These are phyloP conservation scores for Conringia planisiliqua DNA, from an alignment of 345 rosid genomes.

Conservation along the genomic window DNA sequence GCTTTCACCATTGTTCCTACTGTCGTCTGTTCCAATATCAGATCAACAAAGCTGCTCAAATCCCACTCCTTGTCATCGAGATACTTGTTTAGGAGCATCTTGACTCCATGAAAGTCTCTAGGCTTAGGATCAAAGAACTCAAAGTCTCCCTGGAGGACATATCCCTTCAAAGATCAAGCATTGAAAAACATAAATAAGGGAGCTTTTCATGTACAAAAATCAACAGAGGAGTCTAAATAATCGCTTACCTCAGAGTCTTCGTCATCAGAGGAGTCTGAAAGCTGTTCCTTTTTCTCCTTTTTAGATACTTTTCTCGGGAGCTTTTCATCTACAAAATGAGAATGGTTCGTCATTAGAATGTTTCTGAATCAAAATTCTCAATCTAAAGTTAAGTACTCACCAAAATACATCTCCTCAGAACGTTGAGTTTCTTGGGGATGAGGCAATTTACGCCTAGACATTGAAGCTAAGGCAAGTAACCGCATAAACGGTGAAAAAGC, in stretches of 20 bases:
- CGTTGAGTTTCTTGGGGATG: slow-evolving; percentile 16
- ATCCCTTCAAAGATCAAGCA: slow-evolving; percentile 44
- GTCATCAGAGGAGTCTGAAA: slow-evolving; percentile 54
- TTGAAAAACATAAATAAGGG: not conserved
- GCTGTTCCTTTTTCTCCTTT: slow-evolving; percentile 12
- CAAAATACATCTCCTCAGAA: slow-evolving; percentile 29
- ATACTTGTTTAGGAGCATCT: slow-evolving; percentile 59
- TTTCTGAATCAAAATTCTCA: slow-evolving; percentile 16
- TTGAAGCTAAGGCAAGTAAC: slow-evolving; percentile 46
- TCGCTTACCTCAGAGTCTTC: slow-evolving; percentile 45
- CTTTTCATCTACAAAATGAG: slow-evolving; percentile 18
- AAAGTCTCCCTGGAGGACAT: slow-evolving; percentile 86
- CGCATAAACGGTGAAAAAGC: slow-evolving; percentile 74
- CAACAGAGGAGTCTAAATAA: not conserved
- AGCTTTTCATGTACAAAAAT: not conserved
- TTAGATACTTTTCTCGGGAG: not conserved
- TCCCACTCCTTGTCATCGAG: slow-evolving; percentile 81
- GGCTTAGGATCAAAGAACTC: slow-evolving; percentile 88
- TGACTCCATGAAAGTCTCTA: slow-evolving; percentile 76
- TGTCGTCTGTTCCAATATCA: slow-evolving; percentile 72
- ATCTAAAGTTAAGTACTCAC: slow-evolving; percentile 13
- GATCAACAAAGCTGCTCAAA: slow-evolving; percentile 82
- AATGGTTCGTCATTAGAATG: slow-evolving; percentile 22
- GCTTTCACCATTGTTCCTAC: slow-evolving; percentile 94
- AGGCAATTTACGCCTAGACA: slow-evolving; percentile 34